A percentile compares a stretch with the other conserved stretches of the same genome.
phyloP scores from a whole-genome alignment of 768 basidiomycete species.

The Termitomyces sp. region DNA sequence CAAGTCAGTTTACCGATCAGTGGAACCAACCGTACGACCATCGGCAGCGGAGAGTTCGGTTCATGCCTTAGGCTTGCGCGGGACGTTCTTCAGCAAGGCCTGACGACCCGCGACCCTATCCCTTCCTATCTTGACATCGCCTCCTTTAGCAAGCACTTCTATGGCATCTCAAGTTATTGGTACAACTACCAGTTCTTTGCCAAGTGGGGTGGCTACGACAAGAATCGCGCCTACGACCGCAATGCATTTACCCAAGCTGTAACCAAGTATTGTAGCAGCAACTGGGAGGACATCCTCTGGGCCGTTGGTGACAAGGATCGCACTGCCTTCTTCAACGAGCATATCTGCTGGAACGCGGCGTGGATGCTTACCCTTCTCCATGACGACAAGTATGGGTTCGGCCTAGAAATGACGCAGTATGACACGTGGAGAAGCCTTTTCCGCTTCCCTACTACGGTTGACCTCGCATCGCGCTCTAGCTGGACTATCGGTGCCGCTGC shows the following conservation, averaged over 20 bases:
- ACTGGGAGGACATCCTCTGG: background rate
- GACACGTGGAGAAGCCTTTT: slow-evolving; percentile 11
- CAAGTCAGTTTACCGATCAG: background rate
- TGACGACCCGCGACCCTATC: slow-evolving; percentile 2
- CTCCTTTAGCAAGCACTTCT: slow-evolving; percentile 10
- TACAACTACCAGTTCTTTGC: slow-evolving; percentile 13
- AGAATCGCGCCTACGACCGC: background rate
- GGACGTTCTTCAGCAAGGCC: slow-evolving; percentile 1
- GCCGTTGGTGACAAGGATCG: background rate
- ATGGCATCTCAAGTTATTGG: slow-evolving; percentile 8
- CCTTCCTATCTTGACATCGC: slow-evolving; percentile 14
- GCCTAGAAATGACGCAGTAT: slow-evolving; percentile 13
- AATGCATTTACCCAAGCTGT: background rate
- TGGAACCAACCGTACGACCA: background rate
- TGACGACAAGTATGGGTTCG: slow-evolving; percentile 15
- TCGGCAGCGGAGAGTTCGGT: slow-evolving; percentile 10
- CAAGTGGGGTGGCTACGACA: slow-evolving; percentile 12
- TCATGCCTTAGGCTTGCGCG: slow-evolving; percentile 6
- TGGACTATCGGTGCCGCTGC: slow-evolving; percentile 12
- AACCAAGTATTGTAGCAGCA: slow-evolving; percentile 1
- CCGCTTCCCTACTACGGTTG: slow-evolving; percentile 10
- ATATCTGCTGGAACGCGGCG: slow-evolving; percentile 5
- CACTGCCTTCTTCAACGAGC: background rate
- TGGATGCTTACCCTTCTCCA: slow-evolving; percentile 12
- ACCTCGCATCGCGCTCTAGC: slow-evolving; percentile 11